phyloP scores from a whole-genome alignment of 208 protist genomes.

The Trypanosoma boissoni region DNA sequence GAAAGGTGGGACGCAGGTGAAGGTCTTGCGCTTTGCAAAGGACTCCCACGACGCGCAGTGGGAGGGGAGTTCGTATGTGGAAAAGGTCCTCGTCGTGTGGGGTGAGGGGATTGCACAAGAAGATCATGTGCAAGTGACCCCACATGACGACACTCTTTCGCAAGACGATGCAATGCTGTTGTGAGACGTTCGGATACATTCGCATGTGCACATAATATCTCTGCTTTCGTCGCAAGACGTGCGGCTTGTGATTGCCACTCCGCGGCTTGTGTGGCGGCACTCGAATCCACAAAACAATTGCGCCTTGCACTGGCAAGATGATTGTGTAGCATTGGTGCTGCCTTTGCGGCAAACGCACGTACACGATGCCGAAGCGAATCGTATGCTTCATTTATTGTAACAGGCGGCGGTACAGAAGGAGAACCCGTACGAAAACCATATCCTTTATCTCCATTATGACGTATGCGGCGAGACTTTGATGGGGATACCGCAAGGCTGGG shows the following conservation, averaged over 20 bases:
- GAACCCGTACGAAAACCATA: not conserved
- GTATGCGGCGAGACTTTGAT: not conserved
- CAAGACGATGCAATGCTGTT: not conserved
- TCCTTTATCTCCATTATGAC: no score
- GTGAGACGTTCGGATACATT: not conserved
- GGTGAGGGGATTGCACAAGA: no score
- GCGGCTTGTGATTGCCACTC: conserved; percentile 16
- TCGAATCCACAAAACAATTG: conserved; percentile 45
- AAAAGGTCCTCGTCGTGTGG: no score
- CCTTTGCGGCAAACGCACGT: conserved; percentile 57
- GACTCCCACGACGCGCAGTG: no score
- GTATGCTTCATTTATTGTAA: conserved; percentile 30
- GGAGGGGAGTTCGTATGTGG: no score
- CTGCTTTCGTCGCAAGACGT: not conserved
- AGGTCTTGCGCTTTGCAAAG: no score
- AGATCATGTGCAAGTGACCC: no score
- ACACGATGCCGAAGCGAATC: conserved; percentile 62
- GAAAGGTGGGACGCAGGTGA: no score
- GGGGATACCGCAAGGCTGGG: no score
- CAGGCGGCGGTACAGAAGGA: not conserved
- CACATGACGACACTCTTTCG: no score
- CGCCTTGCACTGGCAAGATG: conserved; percentile 31
- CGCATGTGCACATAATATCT: not conserved
- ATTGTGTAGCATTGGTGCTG: conserved; percentile 44
- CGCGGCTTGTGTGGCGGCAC: conserved; percentile 40